Evolutionary conservation across 2,329 filamentous ascomycete species (phyloP).

Genomic region (Xylariales sp.): DNA sequence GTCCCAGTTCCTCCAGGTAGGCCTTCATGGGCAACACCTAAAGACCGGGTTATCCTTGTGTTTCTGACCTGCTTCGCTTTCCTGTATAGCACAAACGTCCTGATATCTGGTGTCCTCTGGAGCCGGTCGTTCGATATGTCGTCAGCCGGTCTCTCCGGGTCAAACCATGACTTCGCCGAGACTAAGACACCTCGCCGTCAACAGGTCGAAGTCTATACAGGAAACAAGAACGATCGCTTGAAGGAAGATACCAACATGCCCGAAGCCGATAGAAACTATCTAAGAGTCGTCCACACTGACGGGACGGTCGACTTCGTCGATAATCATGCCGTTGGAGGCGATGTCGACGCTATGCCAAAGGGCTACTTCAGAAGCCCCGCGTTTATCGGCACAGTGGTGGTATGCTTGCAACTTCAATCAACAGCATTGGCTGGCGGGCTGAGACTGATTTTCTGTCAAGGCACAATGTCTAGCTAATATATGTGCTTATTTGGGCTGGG

Average conservation of each 20-base stretch:
- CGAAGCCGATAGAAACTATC: not conserved
- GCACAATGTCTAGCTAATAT: constrained; percentile 30
- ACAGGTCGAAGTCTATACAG: not conserved
- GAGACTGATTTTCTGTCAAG: constrained; percentile 9
- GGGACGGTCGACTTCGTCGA: constrained; percentile 38
- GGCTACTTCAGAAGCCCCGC: constrained; percentile 35
- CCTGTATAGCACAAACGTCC: no score
- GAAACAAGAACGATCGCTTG: constrained; percentile 9
- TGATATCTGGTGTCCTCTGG: no score
- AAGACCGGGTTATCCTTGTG: no score
- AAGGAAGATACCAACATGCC: constrained; percentile 6
- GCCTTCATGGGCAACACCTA: no score
- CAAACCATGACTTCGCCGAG: not conserved
- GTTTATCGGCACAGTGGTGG: constrained; percentile 36
- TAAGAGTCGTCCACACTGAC: constrained; percentile 27
- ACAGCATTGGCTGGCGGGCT: not conserved
- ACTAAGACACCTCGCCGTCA: not conserved
- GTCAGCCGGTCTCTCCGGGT: not conserved
- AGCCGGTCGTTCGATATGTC: no score
- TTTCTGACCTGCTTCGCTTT: no score
- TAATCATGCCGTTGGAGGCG: constrained; percentile 36
- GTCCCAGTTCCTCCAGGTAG: no score
- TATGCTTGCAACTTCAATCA: constrained; percentile 12
- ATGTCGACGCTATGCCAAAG: constrained; percentile 32
- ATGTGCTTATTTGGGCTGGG: constrained; percentile 30